Percentiles rank a stretch among this genome's conserved stretches.
These are phyloP conservation scores for Xylaria sp. DNA, from an alignment of 2,329 filamentous ascomycete genomes.

Conservation along the genomic window DNA sequence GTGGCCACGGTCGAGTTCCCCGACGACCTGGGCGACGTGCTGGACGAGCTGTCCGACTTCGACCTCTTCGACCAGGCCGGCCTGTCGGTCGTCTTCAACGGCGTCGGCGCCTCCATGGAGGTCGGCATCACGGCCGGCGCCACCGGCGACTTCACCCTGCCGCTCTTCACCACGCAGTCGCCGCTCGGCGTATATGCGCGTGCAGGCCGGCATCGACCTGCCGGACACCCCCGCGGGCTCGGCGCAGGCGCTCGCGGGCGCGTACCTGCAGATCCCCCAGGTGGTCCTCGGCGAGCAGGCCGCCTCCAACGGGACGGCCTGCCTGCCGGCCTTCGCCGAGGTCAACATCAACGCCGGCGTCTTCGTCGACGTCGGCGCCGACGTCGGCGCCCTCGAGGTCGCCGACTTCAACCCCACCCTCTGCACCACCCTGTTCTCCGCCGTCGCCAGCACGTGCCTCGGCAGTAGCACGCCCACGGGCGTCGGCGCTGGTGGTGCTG, in stretches of 20 bases:
- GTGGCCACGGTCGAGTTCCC: constrained; percentile 30
- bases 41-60: constrained; percentile 24
- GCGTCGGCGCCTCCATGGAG: constrained; percentile 28
- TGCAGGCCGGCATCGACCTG: constrained; percentile 31
- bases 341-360: constrained; percentile 37
- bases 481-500: too few species aligned
- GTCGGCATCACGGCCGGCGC: constrained; percentile 27
- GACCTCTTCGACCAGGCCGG: constrained; percentile 31
- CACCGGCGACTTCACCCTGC: constrained; percentile 30
- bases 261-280: constrained; percentile 33
- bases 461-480: too few species aligned
- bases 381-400: constrained; percentile 25
- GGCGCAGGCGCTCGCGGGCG: constrained; percentile 29
- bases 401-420: constrained; percentile 30
- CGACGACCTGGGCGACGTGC: constrained; percentile 28
- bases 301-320: constrained; percentile 15
- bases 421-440: constrained; percentile 32
- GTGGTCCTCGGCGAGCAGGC: constrained; percentile 19
- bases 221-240: constrained; percentile 25
- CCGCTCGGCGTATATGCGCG: constrained; percentile 28
- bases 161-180: too few species aligned
- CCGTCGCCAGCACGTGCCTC: constrained; percentile 31
- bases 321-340: constrained; percentile 29
- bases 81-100: constrained; percentile 30
- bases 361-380: constrained; percentile 33